Base-by-base conservation (phyloP, 2,329 filamentous ascomycete genomes). In the Verticillium nonalfalfae region DNA sequence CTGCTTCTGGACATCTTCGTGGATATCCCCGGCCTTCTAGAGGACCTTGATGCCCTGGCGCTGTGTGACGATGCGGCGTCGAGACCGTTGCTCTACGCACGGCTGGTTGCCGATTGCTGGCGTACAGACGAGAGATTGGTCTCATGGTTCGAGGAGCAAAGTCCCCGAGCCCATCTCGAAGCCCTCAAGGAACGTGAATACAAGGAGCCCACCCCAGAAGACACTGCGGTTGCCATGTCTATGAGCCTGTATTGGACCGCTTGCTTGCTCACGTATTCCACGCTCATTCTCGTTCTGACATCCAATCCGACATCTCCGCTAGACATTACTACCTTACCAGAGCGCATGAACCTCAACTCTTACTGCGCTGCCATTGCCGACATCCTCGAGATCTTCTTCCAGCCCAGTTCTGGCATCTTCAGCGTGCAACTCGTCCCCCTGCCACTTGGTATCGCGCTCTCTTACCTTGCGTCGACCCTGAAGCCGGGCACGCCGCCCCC, bases 1-100 rank as follows among this genome's bases (percentile, higher is more conserved):
- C 64, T 69, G 26, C 59, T 75, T 11, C 63, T 69, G 7, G 73
- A 74, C 40, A 63, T 74, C 4, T 61, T 75, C 9, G 68, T 69
- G 7, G 71, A 74, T 11, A 63, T 71, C 0, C 69, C 69, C 1
- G 66, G 63, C 7, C 61, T 72, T 6, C 62, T 73, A 1, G 67
- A 71, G 57, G 64, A 68, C 35, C 56, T 70, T 1, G 72, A 75
- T 54, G 34, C 60, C 1, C 65, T 74, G 58, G 60, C 63, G 5
- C 57, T 54, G 11, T 69, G 65, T n/a, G 26, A 52, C 1, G 34
- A 58, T 15, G 35, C 31, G 3, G 6, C n/a, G 2, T 57, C 57
- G 39, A 60, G 59, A 15, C 54, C 63, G 11, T 11, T 9, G 1
- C 35, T 50, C 26, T 59, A 45, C 11, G 18, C 26, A 2, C 33